Evolutionary conservation across 257 asterid species (phyloP), one percentile per base, ranked within the genome.

Genomic region (Jacaranda mimosifolia): DNA sequence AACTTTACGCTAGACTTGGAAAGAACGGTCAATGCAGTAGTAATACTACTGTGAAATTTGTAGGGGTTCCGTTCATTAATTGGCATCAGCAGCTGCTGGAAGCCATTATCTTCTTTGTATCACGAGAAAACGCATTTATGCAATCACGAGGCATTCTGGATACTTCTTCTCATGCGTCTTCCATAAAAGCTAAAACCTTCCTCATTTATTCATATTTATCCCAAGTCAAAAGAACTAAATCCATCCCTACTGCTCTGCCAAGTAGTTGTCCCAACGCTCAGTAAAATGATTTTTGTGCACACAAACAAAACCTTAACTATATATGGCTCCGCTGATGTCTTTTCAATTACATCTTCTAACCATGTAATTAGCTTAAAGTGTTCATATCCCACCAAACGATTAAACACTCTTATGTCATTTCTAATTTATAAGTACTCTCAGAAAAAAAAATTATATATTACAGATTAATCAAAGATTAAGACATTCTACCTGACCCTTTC

Each of bases 401-500:
- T 19, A 26, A 71, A 79, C 73, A 71, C 49, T 53, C 73, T 4
- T 52, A 63, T 64, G 72, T 60, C 81, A 70, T 70, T 53, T 69
- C 2, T 42, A 5, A 42, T 42, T 5, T 70, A 42, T 51, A 9
- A 53, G 46, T 14, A 72, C 74, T 7, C 65, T 52, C 9, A 9
- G 39, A 73, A 73, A 43, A 67, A 53, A 48, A 46, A 52, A 53
- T 15, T 6, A 64, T 26, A 17, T 6, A 42, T 19, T 60, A 14
- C 4, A 63, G 46, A 62, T 63, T 72, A 76, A 55, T 76, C 57
- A 39, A 43, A 74, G 83, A 81, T 70, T 74, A 75, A 19, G 87
- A 84, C 87, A 70, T 81, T 68, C 71, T 17, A 84, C 85, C 83
- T 70, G 53, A 70, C 75, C 70, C 73, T 65, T 82, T 58, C 48